These are phyloP conservation scores for Pythium sp. DNA, from an alignment of 352 stramenopile genomes.

Conservation along the genomic window DNA sequence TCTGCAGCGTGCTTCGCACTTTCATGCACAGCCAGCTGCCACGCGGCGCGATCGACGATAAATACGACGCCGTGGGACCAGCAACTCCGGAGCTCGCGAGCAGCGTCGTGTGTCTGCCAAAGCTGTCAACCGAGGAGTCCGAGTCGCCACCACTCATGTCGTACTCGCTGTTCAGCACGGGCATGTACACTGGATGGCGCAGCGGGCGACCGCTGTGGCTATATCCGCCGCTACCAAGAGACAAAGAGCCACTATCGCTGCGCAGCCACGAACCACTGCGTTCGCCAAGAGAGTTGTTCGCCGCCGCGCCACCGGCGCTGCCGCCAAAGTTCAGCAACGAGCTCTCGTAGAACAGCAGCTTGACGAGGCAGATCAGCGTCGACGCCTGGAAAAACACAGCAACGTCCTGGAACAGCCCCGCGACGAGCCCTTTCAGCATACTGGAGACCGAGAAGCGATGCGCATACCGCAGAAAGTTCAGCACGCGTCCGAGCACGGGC, in stretches of 20 bases:
- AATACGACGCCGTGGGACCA: conserved; percentile 22
- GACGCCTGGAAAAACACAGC: conserved; percentile 61
- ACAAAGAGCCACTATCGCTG: neutral
- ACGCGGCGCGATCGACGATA: conserved; percentile 23
- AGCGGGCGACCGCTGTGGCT: conserved; percentile 22
- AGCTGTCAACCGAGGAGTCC: conserved; percentile 9
- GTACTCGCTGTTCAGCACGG: conserved; percentile 54
- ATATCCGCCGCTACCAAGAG: neutral
- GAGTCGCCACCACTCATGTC: conserved; percentile 20
- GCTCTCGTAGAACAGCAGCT: conserved; percentile 47
- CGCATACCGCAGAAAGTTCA: conserved; percentile 59
- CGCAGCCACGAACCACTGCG: conserved; percentile 12
- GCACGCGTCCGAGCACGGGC: conserved; percentile 53
- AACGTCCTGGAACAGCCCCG: conserved; percentile 52
- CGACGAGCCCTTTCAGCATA: conserved; percentile 47
- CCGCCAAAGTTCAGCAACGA: conserved; percentile 9
- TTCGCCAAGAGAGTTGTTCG: neutral
- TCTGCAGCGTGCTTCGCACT: conserved; percentile 11
- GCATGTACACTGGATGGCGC: conserved; percentile 60
- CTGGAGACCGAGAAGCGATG: conserved; percentile 45
- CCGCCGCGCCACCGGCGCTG: neutral
- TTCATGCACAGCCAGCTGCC: conserved; percentile 15
- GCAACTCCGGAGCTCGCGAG: conserved; percentile 21
- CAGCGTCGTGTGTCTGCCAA: conserved; percentile 50
- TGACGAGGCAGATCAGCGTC: conserved; percentile 66